Base-by-base conservation (phyloP, 163 green algal species). In the Prototheca wickerhamii region DNA sequence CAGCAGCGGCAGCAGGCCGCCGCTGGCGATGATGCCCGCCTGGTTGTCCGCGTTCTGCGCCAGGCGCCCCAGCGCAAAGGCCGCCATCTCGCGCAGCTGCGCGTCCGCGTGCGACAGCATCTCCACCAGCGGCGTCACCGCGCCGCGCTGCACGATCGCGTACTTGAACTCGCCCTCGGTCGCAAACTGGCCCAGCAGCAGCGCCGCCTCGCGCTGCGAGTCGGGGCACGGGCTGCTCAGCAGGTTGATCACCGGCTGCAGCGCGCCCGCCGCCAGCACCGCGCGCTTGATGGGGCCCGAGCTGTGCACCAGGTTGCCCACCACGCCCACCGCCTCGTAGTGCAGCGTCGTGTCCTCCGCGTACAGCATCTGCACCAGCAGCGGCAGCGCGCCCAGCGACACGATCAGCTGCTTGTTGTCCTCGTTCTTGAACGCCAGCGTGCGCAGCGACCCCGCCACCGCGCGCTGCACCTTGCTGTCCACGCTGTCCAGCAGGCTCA, bases 351-450 rank as follows among this genome's bases (percentile, higher is more conserved):
- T 57, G 73, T 99, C 93, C 56, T 96, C 86, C 3, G 86, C 87
- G 6, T 82, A 74, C 42, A 98, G 83, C 88, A 98, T 97, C 69
- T 92, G 89, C 40, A 98, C 92, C 29, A 99, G 82, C 8, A 89
- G 86, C 29, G 88, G 86, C 64, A 99, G 76, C 2, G 91, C 88
- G 3, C 87, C 84, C 50, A 86, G 86, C 53, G 98, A 86, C 49
- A 98, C 91, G 15, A 99, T 99, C 71, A 90, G 83, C 42, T 89
- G 84, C 73, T 99, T 99, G 84, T 98, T 98, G 46, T 95, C 88
- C 40, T 98, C 91, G 57, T 98, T 98, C 65, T 98, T 98, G 82
- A 99, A 99, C 1, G 94, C 93, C 32, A 99, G 81, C 12, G 92
- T 98, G 31, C 93, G 77, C 73, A 99, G 72, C 0, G 88, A 85